Conservation (phyloP, 192 early-diverging fungal genomes). For the Obelidium mucronatum region DNA sequence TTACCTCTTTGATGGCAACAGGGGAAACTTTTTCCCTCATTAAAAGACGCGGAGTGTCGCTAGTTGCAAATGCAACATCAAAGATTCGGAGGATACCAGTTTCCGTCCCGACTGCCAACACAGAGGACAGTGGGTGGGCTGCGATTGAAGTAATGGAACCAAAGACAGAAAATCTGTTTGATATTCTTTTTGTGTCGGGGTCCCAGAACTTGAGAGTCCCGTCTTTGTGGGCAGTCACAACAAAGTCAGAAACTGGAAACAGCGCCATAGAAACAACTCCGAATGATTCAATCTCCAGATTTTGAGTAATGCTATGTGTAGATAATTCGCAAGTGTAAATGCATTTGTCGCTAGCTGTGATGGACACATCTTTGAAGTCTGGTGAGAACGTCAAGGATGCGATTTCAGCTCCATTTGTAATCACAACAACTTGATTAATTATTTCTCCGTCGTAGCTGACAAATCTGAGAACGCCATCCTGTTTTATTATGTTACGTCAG, state of each 20-base stretch:
- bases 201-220: constrained; percentile 44
- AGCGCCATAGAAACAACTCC: constrained; percentile 26
- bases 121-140: constrained; percentile 26
- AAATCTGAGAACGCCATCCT: constrained; percentile 54
- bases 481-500: no score
- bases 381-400: constrained; percentile 47
- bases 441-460: constrained; percentile 30
- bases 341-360: constrained; percentile 33
- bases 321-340: constrained; percentile 35
- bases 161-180: not conserved
- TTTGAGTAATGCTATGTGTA: not conserved
- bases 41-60: constrained; percentile 35
- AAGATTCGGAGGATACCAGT: constrained; percentile 49
- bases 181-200: constrained; percentile 20
- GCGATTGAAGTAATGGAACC: constrained; percentile 21
- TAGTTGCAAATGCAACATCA: constrained; percentile 21
- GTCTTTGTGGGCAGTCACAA: constrained; percentile 35
- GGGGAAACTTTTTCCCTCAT: constrained; percentile 36
- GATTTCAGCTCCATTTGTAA: constrained; percentile 19
- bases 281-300: constrained; percentile 7
- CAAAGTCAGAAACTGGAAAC: constrained; percentile 28
- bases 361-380: constrained; percentile 40
- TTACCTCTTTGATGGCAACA: constrained; percentile 33
- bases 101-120: constrained; percentile 48
- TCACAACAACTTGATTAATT: constrained; percentile 22